Conservation (phyloP, 805 yeast species). For the Kodamaea kaohsiungensis region DNA sequence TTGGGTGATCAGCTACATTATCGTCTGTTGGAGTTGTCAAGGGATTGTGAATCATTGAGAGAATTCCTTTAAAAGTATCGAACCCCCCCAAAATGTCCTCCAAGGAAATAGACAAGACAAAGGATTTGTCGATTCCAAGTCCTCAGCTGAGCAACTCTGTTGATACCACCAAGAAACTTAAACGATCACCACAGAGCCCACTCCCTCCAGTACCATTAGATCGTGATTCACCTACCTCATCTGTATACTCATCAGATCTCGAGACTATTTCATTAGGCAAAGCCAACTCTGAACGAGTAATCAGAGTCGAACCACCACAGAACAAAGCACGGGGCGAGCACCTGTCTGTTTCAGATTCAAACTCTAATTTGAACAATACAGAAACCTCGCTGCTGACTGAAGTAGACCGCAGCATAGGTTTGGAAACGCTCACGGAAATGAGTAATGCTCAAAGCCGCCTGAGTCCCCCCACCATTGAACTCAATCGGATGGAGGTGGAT, state of each 20-base stretch:
- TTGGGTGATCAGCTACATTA: conserved; percentile 1
- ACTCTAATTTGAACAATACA: background rate
- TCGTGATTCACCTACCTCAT: background rate
- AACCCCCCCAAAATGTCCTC: background rate
- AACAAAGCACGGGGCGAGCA: background rate
- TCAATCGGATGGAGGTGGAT: conserved; percentile 22
- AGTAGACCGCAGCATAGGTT: background rate
- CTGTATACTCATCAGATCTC: background rate
- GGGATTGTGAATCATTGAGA: background rate
- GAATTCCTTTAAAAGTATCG: conserved; percentile 1
- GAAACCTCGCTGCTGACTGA: background rate
- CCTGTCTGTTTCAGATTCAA: background rate
- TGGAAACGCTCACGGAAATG: background rate
- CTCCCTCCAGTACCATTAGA: background rate
- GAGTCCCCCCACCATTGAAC: conserved; percentile 4
- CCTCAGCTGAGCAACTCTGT: background rate
- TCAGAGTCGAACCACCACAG: background rate
- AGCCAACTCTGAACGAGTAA: background rate
- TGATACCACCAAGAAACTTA: background rate
- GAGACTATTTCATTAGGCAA: background rate
- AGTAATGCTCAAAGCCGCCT: conserved; percentile 3
- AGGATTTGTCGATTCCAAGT: background rate
- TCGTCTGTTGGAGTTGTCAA: background rate
- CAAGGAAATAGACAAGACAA: background rate
- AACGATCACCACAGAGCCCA: background rate